Evolutionary conservation across 805 yeast species (phyloP).

Genomic region (Candida schatavii): DNA sequence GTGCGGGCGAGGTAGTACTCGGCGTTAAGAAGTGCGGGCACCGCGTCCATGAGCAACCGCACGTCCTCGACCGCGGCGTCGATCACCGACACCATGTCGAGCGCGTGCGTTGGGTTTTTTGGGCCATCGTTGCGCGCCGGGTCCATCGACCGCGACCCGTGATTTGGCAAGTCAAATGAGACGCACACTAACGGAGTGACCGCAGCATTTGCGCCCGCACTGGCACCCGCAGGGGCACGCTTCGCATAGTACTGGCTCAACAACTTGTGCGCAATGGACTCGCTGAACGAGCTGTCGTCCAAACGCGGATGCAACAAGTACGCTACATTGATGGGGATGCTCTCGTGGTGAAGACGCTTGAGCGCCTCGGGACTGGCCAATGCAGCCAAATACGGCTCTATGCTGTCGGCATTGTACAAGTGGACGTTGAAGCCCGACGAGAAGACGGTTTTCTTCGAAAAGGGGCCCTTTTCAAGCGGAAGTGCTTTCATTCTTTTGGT

Average conservation of each 20-base stretch:
- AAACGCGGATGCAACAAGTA: constrained; percentile 49
- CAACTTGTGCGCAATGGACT: constrained; percentile 37
- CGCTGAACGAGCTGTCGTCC: constrained; percentile 35
- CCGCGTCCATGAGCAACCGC: constrained; percentile 39
- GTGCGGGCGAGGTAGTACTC: constrained; percentile 21
- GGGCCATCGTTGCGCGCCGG: constrained; percentile 39
- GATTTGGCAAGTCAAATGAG: constrained; percentile 54
- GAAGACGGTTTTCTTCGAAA: constrained; percentile 13
- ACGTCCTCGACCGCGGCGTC: constrained; percentile 49
- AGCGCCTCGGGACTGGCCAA: constrained; percentile 3
- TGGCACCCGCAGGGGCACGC: constrained; percentile 10
- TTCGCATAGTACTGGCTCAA: constrained; percentile 24
- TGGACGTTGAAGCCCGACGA: constrained; percentile 48
- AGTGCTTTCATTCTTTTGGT: constrained; percentile 3
- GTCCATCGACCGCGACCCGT: constrained; percentile 47
- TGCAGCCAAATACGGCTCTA: constrained; percentile 21
- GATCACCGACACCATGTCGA: constrained; percentile 47
- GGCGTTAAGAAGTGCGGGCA: constrained; percentile 40
- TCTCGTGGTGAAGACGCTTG: constrained; percentile 18
- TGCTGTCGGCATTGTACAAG: constrained; percentile 38
- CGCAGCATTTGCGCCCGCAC: neutral
- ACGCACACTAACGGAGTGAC: constrained; percentile 42
- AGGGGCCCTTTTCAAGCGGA: neutral
- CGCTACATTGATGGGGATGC: constrained; percentile 30
- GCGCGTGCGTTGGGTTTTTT: constrained; percentile 49